Base-by-base conservation (phyloP, 345 rosid genomes). In the Eutrema japonicum region DNA sequence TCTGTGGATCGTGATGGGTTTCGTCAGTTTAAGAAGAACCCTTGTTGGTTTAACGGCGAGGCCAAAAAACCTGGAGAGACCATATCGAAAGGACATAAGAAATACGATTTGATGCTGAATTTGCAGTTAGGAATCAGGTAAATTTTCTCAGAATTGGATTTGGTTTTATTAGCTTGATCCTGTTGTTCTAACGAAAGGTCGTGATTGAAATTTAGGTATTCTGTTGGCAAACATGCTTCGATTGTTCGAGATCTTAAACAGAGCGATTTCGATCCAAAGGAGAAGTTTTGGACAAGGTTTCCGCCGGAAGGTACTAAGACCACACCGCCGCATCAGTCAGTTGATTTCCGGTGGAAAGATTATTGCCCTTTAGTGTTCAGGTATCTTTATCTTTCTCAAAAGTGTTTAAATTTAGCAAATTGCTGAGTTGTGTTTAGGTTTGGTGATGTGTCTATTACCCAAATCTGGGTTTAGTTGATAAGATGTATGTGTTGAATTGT, bases 271-370 rank as follows among this genome's bases (percentile, higher is more conserved):
- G 93, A 95, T 77, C 97, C 97, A 3, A 95, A 82, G 78, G 96
- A 92, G 86, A 95, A 92, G 79, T 94, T 89, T 78, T 95, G 99
- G 99, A 95, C 96, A 1, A 85, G 93, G 83, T 95, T 95, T 80
- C 97, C 97, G 3, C 57, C 93, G 1, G 99, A 87, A 77, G 99
- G 99, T 57, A 89, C 99, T 3, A 95, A 90, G 81, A 82, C 81
- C 3, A 95, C 99, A 0, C 99, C 97, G 0, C 96, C 97, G 0
- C 99, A 95, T 79, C 96, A 73, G 41, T 92, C 97, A 0, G 80
- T 76, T 27, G 99, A 92, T 83, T 95, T 95, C 62, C 80, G 96
- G 45, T 95, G 99, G 99, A 95, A 95, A 82, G 99, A 95, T 74
- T 95, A 95, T 66, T 95, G 97, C 63, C 99, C 97, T 1, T 53